A percentile compares a stretch with the other conserved stretches of the same genome.
Conservation (phyloP, 805 yeast species). For the Scheffersomyces spartinae region DNA sequence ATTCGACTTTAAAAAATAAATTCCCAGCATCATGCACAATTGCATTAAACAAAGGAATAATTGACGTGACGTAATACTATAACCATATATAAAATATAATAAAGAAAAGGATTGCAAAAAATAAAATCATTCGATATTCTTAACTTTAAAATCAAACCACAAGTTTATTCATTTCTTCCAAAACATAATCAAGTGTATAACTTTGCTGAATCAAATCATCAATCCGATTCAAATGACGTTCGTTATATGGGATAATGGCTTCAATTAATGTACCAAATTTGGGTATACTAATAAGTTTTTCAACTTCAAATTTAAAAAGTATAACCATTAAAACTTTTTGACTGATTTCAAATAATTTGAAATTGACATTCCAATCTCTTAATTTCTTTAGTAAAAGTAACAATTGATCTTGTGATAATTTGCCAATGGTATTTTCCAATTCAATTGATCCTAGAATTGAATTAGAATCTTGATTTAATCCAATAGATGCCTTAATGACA, state of each 20-base stretch:
- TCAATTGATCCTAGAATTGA: constrained; percentile 43
- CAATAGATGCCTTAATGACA: constrained; percentile 54
- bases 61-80: too few species aligned
- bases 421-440: constrained; percentile 53
- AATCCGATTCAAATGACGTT: constrained; percentile 69
- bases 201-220: constrained; percentile 80
- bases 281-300: constrained; percentile 47
- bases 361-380: constrained; percentile 93
- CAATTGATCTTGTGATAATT: constrained; percentile 50
- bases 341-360: constrained; percentile 66
- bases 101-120: too few species aligned
- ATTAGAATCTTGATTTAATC: constrained; percentile 34
- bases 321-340: constrained; percentile 66
- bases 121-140: too few species aligned
- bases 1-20: too few species aligned
- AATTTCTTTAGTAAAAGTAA: constrained; percentile 55
- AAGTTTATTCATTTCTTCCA: constrained; percentile 58
- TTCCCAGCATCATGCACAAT: too few species aligned
- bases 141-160: too few species aligned
- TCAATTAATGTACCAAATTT: constrained; percentile 62
- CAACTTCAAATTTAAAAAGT: constrained; percentile 41
- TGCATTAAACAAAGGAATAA: too few species aligned
- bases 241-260: constrained; percentile 77
- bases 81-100: too few species aligned
- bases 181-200: constrained; percentile 72